Base-by-base conservation (phyloP, 176 grass and related monocot species). In the Aegilops tauschii region DNA sequence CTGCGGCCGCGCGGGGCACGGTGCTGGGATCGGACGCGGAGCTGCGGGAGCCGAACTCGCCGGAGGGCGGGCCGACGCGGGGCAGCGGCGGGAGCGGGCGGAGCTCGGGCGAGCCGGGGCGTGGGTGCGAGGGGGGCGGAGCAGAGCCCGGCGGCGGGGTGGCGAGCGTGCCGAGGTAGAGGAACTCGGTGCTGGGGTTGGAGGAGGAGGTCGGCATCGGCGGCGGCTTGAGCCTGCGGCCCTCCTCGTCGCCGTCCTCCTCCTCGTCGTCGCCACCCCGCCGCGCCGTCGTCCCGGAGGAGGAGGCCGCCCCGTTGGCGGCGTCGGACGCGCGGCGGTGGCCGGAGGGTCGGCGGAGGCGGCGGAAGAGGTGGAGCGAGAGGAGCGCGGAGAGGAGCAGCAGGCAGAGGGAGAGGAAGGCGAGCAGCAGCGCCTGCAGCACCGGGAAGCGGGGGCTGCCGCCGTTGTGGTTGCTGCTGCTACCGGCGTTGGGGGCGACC, bases 131-230 rank as follows among this genome's bases (percentile, higher is more conserved):
- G 44, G 27, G 47, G 1, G 56, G 18, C 64, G 59, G 79, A 0
- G 65, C 52, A 1, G 47, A 4, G 12, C 52, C 39, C 54, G 35
- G 69, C 32, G 80, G 85, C 65, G 86, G 86, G 18, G 77, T 61
- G 71, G 90, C 86, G 65, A 89, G 83, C 4, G 90, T 92, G 58
- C 90, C 90, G 78, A 92, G 90, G 83, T 86, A 92, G 83, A 92
- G 86, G 83, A 92, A 92, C 83, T 92, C 90, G 27, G 90, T 88
- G 86, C 73, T 88, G 23, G 90, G 90, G 82, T 88, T 88, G 61
- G 90, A 42, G 1, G 90, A 91, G 17, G 90, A 91, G 37, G 90
- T 88, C 0, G 90, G 86, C 89, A 91, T 91, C 9, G 89, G 89
- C 13, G 89, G 89, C 21, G 85, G 89, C 70, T 90, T 91, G n/a